phyloP scores from a whole-genome alignment of 2,329 filamentous ascomycete genomes.

The Zymoseptoria pseudotritici region DNA sequence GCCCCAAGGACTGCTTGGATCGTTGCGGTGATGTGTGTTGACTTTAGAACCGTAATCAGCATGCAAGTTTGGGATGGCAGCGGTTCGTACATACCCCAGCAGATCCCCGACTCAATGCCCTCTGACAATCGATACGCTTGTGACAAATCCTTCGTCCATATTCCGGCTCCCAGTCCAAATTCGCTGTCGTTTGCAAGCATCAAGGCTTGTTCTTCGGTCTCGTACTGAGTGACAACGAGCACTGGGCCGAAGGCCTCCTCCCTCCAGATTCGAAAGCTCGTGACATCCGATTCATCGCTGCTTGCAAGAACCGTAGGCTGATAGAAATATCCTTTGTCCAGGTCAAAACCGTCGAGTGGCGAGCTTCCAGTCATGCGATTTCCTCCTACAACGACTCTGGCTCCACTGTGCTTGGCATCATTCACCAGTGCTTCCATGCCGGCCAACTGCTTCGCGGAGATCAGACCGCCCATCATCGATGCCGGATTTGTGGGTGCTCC shows the following conservation, averaged over 20 bases:
- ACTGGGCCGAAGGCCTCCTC: constrained; percentile 42
- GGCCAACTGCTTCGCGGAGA: constrained; percentile 54
- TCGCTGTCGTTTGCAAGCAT: constrained; percentile 43
- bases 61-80: not conserved
- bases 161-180: constrained; percentile 44
- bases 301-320: constrained; percentile 33
- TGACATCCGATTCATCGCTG: constrained; percentile 28
- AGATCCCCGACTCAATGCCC: constrained; percentile 58
- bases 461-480: constrained; percentile 58
- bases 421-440: constrained; percentile 57
- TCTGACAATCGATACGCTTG: constrained; percentile 47
- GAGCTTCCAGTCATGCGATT: constrained; percentile 43
- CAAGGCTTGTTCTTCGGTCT: constrained; percentile 41
- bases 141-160: constrained; percentile 45
- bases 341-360: constrained; percentile 43
- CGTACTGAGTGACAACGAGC: constrained; percentile 40
- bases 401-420: constrained; percentile 56
- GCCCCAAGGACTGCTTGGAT: constrained; percentile 65
- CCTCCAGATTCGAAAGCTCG: constrained; percentile 33
- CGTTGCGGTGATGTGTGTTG: constrained; percentile 60
- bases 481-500: constrained; percentile 63
- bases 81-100: constrained; percentile 42
- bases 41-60: constrained; percentile 20
- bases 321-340: constrained; percentile 46
- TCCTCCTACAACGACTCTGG: constrained; percentile 36